phyloP scores from a whole-genome alignment of 2,329 filamentous ascomycete species.

The Beauveria asiatica region DNA sequence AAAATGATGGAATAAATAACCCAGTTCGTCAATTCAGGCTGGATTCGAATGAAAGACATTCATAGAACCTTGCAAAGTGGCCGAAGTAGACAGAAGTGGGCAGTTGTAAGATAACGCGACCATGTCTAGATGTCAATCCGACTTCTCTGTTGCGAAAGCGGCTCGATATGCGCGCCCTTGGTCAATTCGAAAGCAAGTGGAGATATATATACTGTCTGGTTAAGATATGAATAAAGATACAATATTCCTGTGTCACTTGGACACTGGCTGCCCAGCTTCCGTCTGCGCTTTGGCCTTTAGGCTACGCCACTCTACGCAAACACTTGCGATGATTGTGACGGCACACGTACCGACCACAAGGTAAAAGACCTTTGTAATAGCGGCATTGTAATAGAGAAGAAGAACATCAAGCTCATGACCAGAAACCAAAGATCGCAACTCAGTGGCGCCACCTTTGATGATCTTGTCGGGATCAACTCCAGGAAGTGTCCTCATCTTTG shows the following conservation, averaged over 20 bases:
- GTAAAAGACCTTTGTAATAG: constrained; percentile 27
- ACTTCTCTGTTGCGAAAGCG: too few species aligned
- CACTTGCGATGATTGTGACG: constrained; percentile 27
- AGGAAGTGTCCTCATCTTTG: constrained; percentile 25
- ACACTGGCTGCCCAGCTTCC: neutral
- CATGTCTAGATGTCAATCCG: too few species aligned
- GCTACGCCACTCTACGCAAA: constrained; percentile 40
- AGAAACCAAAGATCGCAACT: constrained; percentile 17
- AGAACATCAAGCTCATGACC: constrained; percentile 15
- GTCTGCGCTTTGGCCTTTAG: constrained; percentile 29
- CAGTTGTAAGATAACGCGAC: neutral
- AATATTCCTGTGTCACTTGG: neutral
- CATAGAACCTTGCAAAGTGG: neutral
- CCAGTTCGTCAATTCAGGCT: neutral
- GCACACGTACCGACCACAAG: constrained; percentile 30
- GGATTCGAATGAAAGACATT: neutral
- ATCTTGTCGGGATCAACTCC: constrained; percentile 20
- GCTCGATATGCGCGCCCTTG: too few species aligned
- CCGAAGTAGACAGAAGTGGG: neutral
- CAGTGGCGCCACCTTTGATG: constrained; percentile 23
- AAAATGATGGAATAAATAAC: neutral
- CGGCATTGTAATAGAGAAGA: constrained; percentile 29
- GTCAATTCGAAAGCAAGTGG: neutral
- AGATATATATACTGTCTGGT: neutral
- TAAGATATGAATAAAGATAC: neutral